Percentiles rank a stretch among this genome's conserved stretches.
phyloP scores from a whole-genome alignment of 2,329 filamentous ascomycete species.

The Epichloe sp. region DNA sequence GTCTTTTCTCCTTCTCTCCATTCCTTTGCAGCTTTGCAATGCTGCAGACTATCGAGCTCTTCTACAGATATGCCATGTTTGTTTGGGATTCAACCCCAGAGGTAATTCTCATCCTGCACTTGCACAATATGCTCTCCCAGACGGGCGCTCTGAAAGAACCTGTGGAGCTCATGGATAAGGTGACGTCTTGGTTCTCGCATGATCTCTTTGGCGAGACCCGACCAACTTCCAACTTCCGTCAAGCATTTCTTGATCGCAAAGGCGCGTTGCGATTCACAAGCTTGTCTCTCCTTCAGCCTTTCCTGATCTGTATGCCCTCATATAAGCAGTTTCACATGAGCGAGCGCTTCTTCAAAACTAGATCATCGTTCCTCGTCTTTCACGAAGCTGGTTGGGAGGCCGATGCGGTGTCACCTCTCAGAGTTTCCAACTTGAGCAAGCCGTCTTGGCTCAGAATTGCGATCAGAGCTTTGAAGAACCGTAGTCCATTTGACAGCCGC shows the following conservation, averaged over 20 bases:
- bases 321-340: slow-evolving; percentile 7
- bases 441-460: not conserved
- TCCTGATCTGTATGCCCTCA: slow-evolving; percentile 10
- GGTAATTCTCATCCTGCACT: slow-evolving; percentile 25
- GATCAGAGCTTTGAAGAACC: not conserved
- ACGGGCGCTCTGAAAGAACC: slow-evolving; percentile 23
- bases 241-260: not conserved
- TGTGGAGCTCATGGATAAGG: slow-evolving; percentile 18
- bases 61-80: slow-evolving; percentile 20
- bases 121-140: slow-evolving; percentile 34
- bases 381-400: slow-evolving; percentile 1
- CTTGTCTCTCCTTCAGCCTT: not conserved
- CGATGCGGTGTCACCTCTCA: not conserved
- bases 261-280: not conserved
- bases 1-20: slow-evolving; percentile 34
- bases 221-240: not conserved
- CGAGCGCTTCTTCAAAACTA: slow-evolving; percentile 5
- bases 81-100: slow-evolving; percentile 29
- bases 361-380: slow-evolving; percentile 4
- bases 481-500: not conserved
- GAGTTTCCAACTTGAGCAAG: not conserved
- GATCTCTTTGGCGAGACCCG: not conserved
- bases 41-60: slow-evolving; percentile 28
- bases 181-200: not conserved
- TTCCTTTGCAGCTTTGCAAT: slow-evolving; percentile 34